Base-by-base conservation (phyloP, 2,329 filamentous ascomycete genomes). In the Botrytis cinerea region DNA sequence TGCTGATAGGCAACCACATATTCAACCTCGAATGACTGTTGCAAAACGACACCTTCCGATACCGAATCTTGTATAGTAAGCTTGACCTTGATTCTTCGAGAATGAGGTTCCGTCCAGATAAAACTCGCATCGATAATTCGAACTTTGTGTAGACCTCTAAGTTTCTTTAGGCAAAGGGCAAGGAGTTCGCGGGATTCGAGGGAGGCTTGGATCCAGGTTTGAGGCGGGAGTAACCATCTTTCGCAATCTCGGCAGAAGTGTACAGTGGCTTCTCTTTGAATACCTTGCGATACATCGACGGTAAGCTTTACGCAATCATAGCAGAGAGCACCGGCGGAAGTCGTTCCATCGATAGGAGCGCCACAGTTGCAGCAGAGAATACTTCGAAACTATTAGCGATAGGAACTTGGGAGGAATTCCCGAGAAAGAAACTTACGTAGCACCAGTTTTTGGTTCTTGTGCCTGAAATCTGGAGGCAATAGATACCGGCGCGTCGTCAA, bases 291-390 rank as follows among this genome's bases (percentile, higher is more conserved):
- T 78, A 98, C 95, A 84, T 99, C 96, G 83, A 97, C 90, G 67
- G 94, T 97, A 78, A 97, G 89, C 83, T 97, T 97, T 81, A 98
- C 90, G 83, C 96, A 98, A 86, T 98, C 95, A 83, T 94, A 94
- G 85, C 96, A 99, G 73, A 98, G 91, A 59, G 96, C 95, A 75
- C 94, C 94, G 71, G 92, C 91, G 40, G 93, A 87, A 22, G 90
- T 90, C 28, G 94, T 97, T 83, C 96, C 96, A 83, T 98, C 95
- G 80, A 99, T 97, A 57, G 95, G 92, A 75, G 93, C 94, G 81
- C 95, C 96, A 83, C 96, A 99, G 87, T 98, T 97, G 86, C 94
- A 97, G 84, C 96, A 99, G 74, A 99, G 92, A 81, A 98, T 97
- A n/a, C 91, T 93, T 74, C 71, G 73, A 72, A 20, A 72, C 35